Conservation (phyloP, 768 basidiomycete species). For the Lactarius psammicola region DNA sequence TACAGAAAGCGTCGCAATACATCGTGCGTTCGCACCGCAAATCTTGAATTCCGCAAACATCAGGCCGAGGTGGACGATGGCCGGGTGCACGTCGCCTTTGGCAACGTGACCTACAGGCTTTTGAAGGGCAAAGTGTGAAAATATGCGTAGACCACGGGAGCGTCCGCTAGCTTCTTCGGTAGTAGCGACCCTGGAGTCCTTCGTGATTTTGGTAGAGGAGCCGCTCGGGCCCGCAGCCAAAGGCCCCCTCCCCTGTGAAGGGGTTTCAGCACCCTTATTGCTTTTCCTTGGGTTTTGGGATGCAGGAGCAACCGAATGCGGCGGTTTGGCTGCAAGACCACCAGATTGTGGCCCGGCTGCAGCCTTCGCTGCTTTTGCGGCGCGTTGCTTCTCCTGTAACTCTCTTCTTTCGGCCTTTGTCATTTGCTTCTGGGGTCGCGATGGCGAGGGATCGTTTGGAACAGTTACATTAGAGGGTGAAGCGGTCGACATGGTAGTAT, state of each 20-base stretch:
- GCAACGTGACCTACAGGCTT: slow-evolving; percentile 48
- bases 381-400: slow-evolving; percentile 30
- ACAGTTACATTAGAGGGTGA: slow-evolving; percentile 10
- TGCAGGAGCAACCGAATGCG: slow-evolving; percentile 1
- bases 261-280: slow-evolving; percentile 12
- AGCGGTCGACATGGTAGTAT: slow-evolving; percentile 8
- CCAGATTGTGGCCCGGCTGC: slow-evolving; percentile 3
- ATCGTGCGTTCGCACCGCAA: slow-evolving; percentile 92
- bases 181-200: slow-evolving; percentile 30
- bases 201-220: slow-evolving; percentile 13
- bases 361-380: slow-evolving; percentile 25
- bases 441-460: slow-evolving; percentile 7
- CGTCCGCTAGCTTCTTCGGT: slow-evolving; percentile 39
- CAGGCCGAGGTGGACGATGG: slow-evolving; percentile 79
- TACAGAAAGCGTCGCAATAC: slow-evolving; percentile 86
- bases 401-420: slow-evolving; percentile 37
- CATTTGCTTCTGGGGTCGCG: slow-evolving; percentile 33
- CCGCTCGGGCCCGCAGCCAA: slow-evolving; percentile 27
- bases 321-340: slow-evolving; percentile 14
- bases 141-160: slow-evolving; percentile 73
- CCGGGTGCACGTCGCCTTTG: slow-evolving; percentile 90
- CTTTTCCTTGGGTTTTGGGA: slow-evolving; percentile 15
- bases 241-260: slow-evolving; percentile 30
- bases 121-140: slow-evolving; percentile 81
- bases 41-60: slow-evolving; percentile 92